Base-by-base conservation (phyloP, 306 rosid genomes). In the Acacia acuminata region DNA sequence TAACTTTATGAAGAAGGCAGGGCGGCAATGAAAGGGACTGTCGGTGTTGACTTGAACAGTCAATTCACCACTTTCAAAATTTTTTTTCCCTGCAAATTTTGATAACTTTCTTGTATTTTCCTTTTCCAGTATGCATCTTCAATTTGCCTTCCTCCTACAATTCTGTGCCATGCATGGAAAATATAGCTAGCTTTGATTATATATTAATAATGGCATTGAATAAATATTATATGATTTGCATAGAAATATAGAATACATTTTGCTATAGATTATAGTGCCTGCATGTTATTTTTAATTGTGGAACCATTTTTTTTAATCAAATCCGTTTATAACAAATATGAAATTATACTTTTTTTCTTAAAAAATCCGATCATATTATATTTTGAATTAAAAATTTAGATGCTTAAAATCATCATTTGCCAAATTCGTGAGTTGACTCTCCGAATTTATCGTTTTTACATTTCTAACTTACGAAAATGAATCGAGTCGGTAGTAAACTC, bases 31-130 rank as follows among this genome's bases (percentile, higher is more conserved):
- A 89, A 77, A 85, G 79, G 51, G 89, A 88, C 91, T 3, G 83
- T 86, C 65, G 82, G 68, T 88, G 86, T 85, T 88, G 90, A 88
- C 91, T 81, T 83, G n/a, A 86, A 87, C 87, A 84, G 81, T 88
- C 90, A 80, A 82, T 84, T 85, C 87, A 58, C 24, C 81, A 42
- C 79, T 74, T 91, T 85, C 86, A 82, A 83, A 82, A 83, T 82
- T 82, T 82, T 61, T 76, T 73, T 78, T 24, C 13, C 25, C 68
- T 14, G 4, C 40, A 27, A 27, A 12, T 12, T 63, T 63, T 63
- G 4, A 63, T 5, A 8, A 27, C 9, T 10, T 5, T 64, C 3
- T 6, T 13, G 7, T 8, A 64, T 64, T 64, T 64, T 64, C 40
- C 42, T 64, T 64, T 64, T 64, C 2, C 40, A 27, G 9, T 5